These are phyloP conservation scores for Irpex rosettiformis DNA, from an alignment of 1,284 basidiomycete genomes.

Conservation along the genomic window DNA sequence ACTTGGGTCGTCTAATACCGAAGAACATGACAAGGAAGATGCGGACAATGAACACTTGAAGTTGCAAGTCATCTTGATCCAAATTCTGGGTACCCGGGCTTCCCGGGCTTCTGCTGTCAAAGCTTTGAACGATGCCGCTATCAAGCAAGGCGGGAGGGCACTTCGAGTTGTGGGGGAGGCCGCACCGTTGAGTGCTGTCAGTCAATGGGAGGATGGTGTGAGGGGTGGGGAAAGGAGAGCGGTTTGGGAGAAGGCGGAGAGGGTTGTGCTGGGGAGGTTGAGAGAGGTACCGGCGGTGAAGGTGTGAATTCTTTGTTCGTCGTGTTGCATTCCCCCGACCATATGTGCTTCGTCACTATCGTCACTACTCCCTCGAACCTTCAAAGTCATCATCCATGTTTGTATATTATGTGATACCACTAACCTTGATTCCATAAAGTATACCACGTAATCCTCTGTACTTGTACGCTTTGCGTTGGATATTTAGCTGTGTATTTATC, in stretches of 20 bases:
- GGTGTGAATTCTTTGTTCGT: background rate
- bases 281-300: background rate
- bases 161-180: constrained; percentile 30
- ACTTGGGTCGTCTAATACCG: constrained; percentile 10
- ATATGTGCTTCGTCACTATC: too few species aligned
- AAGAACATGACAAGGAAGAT: too few species aligned
- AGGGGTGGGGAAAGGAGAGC: constrained; percentile 18
- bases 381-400: too few species aligned
- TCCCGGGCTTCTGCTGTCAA: constrained; percentile 21
- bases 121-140: constrained; percentile 23
- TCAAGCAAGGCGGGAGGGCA: constrained; percentile 20
- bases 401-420: too few species aligned
- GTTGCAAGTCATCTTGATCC: constrained; percentile 30
- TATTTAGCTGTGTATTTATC: too few species aligned
- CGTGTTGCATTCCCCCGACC: background rate
- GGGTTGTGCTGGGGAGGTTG: constrained; percentile 20
- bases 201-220: constrained; percentile 32
- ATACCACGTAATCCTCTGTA: too few species aligned
- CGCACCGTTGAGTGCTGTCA: constrained; percentile 29
- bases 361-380: too few species aligned
- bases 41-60: constrained; percentile 1
- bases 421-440: too few species aligned
- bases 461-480: too few species aligned
- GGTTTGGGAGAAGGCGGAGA: constrained; percentile 30
- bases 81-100: constrained; percentile 25